Conservation (phyloP, 352 stramenopile genomes). For the Thraustotheca clavata region DNA sequence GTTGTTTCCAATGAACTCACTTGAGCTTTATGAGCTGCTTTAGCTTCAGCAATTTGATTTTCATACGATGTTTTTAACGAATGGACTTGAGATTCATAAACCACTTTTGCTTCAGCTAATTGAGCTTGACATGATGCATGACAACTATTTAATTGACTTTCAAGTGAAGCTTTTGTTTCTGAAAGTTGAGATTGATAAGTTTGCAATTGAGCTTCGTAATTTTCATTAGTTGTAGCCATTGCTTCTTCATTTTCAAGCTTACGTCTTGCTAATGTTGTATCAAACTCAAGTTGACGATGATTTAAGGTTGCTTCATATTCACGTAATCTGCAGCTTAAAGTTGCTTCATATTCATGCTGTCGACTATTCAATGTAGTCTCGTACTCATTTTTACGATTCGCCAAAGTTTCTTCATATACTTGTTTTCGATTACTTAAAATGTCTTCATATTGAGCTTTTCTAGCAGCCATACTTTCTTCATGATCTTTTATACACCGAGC, state of each 20-base stretch:
- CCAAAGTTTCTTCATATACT: background rate
- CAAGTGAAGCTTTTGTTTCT: background rate
- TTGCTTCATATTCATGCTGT: background rate
- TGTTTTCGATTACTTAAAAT: background rate
- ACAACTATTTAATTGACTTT: background rate
- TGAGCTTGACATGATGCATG: background rate
- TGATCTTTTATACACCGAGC: background rate
- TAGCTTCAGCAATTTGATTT: background rate
- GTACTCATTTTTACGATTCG: background rate
- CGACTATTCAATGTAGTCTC: background rate
- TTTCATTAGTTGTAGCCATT: background rate
- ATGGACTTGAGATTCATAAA: background rate
- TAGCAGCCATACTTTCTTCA: background rate
- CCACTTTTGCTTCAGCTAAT: background rate
- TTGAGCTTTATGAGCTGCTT: background rate
- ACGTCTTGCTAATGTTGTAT: background rate
- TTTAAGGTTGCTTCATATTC: background rate
- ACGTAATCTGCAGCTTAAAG: background rate
- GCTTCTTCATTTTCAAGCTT: background rate
- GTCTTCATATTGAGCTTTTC: background rate
- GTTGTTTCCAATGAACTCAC: background rate
- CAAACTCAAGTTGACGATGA: background rate
- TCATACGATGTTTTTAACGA: background rate
- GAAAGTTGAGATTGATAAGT: background rate
- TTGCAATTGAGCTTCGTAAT: background rate